Evolutionary conservation across 2,329 filamentous ascomycete species (phyloP).

Genomic region (Hymenoscyphus linearis): DNA sequence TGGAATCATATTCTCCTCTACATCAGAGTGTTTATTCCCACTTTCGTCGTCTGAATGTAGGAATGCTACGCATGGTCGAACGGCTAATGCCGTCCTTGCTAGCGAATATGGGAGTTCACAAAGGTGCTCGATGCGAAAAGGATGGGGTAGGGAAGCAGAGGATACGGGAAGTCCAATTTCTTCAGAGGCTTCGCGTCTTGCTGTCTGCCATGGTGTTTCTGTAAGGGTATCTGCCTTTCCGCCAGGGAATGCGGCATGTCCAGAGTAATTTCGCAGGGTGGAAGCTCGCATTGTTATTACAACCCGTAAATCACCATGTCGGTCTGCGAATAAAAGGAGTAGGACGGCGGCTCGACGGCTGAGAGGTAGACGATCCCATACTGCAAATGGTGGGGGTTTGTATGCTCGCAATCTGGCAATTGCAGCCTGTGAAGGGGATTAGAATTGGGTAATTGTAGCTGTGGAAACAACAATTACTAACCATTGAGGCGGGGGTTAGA

Average conservation of each 20-base stretch:
- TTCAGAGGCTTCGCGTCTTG: conserved; percentile 83
- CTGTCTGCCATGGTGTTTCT: conserved; percentile 70
- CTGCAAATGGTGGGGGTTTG: conserved; percentile 53
- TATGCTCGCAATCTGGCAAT: conserved; percentile 56
- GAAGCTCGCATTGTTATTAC: conserved; percentile 65
- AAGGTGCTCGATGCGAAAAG: conserved; percentile 82
- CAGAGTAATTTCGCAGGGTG: conserved; percentile 63
- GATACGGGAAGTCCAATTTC: conserved; percentile 83
- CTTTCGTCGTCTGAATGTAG: conserved; percentile 54
- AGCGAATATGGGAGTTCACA: conserved; percentile 76
- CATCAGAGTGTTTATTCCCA: conserved; percentile 39
- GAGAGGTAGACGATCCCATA: conserved; percentile 56
- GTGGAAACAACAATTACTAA: conserved; percentile 18
- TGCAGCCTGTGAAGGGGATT: conserved; percentile 26
- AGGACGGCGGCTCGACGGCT: conserved; percentile 79
- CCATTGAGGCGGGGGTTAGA: conserved; percentile 27
- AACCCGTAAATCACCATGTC: conserved; percentile 68
- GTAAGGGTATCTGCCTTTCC: conserved; percentile 59
- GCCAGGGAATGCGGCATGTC: conserved; percentile 78
- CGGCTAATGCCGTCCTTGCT: conserved; percentile 67
- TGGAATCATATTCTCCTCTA: conserved; percentile 70
- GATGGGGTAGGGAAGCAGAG: conserved; percentile 62
- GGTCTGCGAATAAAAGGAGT: conserved; percentile 82
- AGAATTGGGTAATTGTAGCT: conserved; percentile 1
- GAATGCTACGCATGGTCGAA: conserved; percentile 73